These are phyloP conservation scores for Lanmaoa rubissima DNA, from an alignment of 768 basidiomycete species.

Conservation along the genomic window DNA sequence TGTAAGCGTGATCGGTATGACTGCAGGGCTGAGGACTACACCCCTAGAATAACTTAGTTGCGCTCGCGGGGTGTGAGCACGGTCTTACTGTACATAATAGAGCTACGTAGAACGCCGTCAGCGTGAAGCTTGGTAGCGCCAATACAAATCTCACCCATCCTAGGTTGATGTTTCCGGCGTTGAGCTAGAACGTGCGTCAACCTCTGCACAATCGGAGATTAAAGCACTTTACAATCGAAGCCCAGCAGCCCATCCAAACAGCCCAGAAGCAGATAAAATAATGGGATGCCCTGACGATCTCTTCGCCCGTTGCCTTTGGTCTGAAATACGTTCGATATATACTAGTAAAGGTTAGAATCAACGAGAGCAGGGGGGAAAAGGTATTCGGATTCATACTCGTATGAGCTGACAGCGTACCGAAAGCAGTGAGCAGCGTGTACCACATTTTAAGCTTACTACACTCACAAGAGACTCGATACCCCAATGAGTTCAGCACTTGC, in stretches of 20 bases:
- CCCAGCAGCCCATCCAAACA: conserved; percentile 45
- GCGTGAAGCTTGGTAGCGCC: neutral
- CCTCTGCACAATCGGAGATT: neutral
- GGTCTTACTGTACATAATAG: conserved; percentile 44
- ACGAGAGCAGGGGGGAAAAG: neutral
- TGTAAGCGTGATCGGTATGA: conserved; percentile 48
- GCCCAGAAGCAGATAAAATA: conserved; percentile 43
- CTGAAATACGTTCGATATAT: conserved; percentile 40
- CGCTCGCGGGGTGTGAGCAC: neutral
- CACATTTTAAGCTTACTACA: neutral
- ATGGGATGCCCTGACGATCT: conserved; percentile 42
- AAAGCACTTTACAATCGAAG: conserved; percentile 29
- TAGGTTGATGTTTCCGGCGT: conserved; percentile 44
- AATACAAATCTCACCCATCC: conserved; percentile 39
- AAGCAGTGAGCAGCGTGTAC: neutral
- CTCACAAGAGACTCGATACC: conserved; percentile 44
- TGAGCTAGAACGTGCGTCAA: conserved; percentile 31
- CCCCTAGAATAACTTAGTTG: conserved; percentile 33
- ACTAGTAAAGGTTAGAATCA: conserved; percentile 11
- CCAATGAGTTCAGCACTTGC: conserved; percentile 47
- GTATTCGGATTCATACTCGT: conserved; percentile 36
- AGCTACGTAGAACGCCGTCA: conserved; percentile 25
- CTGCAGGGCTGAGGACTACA: conserved; percentile 48
- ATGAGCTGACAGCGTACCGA: conserved; percentile 33
- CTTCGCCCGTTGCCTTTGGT: conserved; percentile 36